phyloP scores from a whole-genome alignment of 2,329 filamentous ascomycete genomes.

The Uncinocarpus reesii region DNA sequence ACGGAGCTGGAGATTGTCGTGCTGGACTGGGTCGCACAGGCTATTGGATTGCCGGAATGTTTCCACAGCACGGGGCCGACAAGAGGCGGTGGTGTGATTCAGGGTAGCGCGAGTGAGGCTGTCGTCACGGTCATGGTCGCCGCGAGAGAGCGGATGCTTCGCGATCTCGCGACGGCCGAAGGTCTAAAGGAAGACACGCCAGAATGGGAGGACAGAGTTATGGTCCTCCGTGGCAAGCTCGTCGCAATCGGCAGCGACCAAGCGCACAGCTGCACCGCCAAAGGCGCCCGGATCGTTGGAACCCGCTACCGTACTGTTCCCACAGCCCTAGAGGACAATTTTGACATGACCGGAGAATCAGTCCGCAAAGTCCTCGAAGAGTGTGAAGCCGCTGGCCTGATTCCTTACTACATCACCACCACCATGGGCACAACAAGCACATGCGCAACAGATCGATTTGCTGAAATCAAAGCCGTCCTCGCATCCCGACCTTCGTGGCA shows the following conservation, averaged over 20 bases:
- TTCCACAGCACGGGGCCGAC: conserved; percentile 60
- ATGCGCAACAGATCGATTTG: conserved; percentile 76
- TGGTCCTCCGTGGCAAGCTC: conserved; percentile 56
- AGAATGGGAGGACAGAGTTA: conserved; percentile 60
- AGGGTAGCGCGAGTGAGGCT: conserved; percentile 81
- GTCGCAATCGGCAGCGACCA: conserved; percentile 73
- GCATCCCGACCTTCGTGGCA: conserved; percentile 39
- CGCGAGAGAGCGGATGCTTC: conserved; percentile 68
- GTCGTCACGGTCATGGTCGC: conserved; percentile 79
- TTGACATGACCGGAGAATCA: conserved; percentile 56
- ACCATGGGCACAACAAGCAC: conserved; percentile 81
- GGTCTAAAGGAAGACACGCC: conserved; percentile 37
- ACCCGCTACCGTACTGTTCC: conserved; percentile 66
- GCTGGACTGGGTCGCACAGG: conserved; percentile 78
- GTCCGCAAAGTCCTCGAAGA: conserved; percentile 54
- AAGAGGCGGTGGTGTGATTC: conserved; percentile 78
- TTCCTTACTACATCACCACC: conserved; percentile 77
- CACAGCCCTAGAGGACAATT: conserved; percentile 52
- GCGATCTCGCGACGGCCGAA: conserved; percentile 46
- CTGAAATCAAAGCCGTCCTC: conserved; percentile 51
- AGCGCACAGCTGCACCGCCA: conserved; percentile 74
- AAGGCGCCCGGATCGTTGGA: conserved; percentile 76
- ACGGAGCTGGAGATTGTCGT: conserved; percentile 91
- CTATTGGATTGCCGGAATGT: conserved; percentile 60
- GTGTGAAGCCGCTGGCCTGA: conserved; percentile 57